Base-by-base conservation (phyloP, 2,329 filamentous ascomycete genomes). In the Aaosphaeria arxii region DNA sequence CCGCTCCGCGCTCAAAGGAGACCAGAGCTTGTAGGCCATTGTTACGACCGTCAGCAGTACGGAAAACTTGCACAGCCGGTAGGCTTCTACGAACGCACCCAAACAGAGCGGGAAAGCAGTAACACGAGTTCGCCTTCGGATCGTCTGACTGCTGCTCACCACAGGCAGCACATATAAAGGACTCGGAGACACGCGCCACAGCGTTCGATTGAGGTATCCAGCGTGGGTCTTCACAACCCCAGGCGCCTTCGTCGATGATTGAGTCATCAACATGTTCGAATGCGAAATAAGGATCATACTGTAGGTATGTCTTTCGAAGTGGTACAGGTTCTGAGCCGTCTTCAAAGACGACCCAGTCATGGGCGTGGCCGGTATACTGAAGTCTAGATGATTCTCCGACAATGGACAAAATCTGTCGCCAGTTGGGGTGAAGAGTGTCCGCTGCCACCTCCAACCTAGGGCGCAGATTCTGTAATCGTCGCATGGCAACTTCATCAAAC, bases 91-190 rank as follows among this genome's bases (percentile, higher is more conserved):
- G 71, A 4, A 71, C 62, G 32, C 71, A 70, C 4, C 77, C 77
- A 48, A 80, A 83, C 0, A 82, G 65, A 3, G 71, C 72, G 1
- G 78, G 74, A 50, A 81, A 83, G 53, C 80, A 83, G 48, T 70
- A 70, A 57, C 80, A 83, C 5, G 64, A 62, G 57, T 82, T 83
- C 6, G 62, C 48, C 36, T 71, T 67, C 1, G 74, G 67, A 35
- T 79, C 71, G 36, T 81, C 76, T 1, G 78, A 78, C 59, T 82
- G 79, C 38, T 66, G 62, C 50, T 77, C 72, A 11, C 69, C 67
- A 52, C 79, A 82, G 2, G 65, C 63, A 32, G 69, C 63, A 54
- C 78, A 81, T 4, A 66, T 60, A 41, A 71, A 67, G 1, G 61
- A 61, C 17, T 71, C 57, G 39, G 39, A 11, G 17, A 24, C 9